Percentiles rank a stretch among this genome's conserved stretches.
Evolutionary conservation across 306 rosid species (phyloP).

Genomic region (Aeschynomene evenia): DNA sequence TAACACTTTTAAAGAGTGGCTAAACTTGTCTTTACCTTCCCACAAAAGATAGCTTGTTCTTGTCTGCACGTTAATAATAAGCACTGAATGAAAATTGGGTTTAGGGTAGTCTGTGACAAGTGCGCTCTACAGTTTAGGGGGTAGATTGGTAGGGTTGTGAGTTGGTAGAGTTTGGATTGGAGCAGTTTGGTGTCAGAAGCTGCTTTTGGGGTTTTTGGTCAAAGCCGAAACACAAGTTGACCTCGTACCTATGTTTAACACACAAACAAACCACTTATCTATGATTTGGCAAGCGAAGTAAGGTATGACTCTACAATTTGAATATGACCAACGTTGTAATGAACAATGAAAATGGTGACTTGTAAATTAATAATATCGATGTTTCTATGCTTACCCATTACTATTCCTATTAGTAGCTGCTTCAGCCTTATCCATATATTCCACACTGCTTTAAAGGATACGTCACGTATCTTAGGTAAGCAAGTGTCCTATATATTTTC

Average conservation of each 20-base stretch:
- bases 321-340: slow-evolving; percentile 6
- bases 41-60: no score
- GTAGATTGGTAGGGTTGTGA: not conserved
- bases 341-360: not conserved
- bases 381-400: not conserved
- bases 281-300: not conserved
- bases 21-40: no score
- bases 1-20: no score
- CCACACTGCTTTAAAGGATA: not conserved
- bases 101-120: not conserved
- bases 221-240: not conserved
- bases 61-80: no score
- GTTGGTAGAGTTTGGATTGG: not conserved
- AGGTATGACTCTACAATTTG: slow-evolving; percentile 5
- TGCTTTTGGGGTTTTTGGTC: slow-evolving; percentile 4
- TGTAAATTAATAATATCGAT: not conserved
- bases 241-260: not conserved
- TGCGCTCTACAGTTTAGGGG: not conserved
- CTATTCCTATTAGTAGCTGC: no score
- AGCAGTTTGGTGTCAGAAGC: not conserved
- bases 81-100: not conserved
- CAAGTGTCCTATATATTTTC: not conserved
- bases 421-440: not conserved
- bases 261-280: not conserved
- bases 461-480: not conserved